phyloP scores from a whole-genome alignment of 805 yeast genomes.

The Candida maesae region DNA sequence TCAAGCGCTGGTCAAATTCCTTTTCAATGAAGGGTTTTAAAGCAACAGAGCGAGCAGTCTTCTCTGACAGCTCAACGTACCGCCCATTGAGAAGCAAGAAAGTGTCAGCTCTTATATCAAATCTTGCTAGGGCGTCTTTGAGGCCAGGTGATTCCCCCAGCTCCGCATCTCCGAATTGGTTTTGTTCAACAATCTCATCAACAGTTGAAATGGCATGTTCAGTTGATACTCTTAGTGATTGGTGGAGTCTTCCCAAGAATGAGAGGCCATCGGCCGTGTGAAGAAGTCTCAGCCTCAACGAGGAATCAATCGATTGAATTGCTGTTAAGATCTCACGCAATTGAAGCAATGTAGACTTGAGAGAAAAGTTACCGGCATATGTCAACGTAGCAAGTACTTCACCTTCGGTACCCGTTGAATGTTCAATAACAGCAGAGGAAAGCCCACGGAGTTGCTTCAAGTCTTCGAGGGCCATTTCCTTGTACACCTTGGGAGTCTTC shows the following conservation, averaged over 20 bases:
- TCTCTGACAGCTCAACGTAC: slow-evolving; percentile 34
- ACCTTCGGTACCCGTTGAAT: slow-evolving; percentile 11
- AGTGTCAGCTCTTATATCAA: slow-evolving; percentile 33
- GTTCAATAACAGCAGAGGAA: slow-evolving; percentile 22
- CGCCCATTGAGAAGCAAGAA: slow-evolving; percentile 56
- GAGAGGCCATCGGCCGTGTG: slow-evolving; percentile 24
- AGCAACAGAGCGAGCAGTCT: slow-evolving; percentile 24
- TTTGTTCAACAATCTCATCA: slow-evolving; percentile 8
- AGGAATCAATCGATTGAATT: slow-evolving; percentile 23
- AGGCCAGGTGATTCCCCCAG: slow-evolving; percentile 6
- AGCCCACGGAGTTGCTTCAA: slow-evolving; percentile 7
- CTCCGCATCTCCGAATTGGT: slow-evolving; percentile 14
- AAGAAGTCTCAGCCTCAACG: slow-evolving; percentile 38
- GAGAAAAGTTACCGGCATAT: slow-evolving; percentile 54
- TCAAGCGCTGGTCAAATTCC: slow-evolving; percentile 46
- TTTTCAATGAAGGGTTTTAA: slow-evolving; percentile 39
- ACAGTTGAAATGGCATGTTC: slow-evolving; percentile 15
- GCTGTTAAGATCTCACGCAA: slow-evolving; percentile 34
- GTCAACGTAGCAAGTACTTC: slow-evolving; percentile 38
- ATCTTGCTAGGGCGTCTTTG: slow-evolving; percentile 26
- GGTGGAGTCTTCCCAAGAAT: slow-evolving; percentile 20
- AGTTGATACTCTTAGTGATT: slow-evolving; percentile 15
- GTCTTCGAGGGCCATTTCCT: slow-evolving; percentile 19
- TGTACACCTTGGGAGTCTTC: slow-evolving; percentile 29
- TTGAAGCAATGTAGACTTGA: slow-evolving; percentile 38